Evolutionary conservation across 2,329 filamentous ascomycete species (phyloP).

Genomic region (Aspergillus hiratsukae): DNA sequence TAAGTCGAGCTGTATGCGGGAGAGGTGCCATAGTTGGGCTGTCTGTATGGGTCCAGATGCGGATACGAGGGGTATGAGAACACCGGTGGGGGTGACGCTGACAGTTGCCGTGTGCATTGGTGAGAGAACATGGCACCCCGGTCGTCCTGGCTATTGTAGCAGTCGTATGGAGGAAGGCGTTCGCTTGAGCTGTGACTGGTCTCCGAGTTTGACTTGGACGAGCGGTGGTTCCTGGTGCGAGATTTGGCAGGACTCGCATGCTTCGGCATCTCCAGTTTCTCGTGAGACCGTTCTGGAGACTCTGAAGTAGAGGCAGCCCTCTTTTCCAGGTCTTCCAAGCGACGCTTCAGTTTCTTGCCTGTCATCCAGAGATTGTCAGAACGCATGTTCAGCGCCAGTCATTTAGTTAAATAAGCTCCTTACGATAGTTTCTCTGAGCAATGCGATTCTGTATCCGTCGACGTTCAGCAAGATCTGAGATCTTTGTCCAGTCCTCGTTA

Average conservation of each 20-base stretch:
- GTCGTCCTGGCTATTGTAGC: constrained; percentile 41
- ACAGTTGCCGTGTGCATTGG: constrained; percentile 56
- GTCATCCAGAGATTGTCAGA: not conserved
- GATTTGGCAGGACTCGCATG: constrained; percentile 18
- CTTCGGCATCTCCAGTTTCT: constrained; percentile 44
- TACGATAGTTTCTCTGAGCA: constrained; percentile 95
- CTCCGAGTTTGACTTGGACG: constrained; percentile 25
- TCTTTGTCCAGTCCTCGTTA: constrained; percentile 99
- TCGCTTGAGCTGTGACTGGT: constrained; percentile 21
- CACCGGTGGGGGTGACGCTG: constrained; percentile 53
- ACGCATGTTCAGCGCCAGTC: not conserved
- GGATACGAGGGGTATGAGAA: constrained; percentile 52
- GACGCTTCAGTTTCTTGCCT: constrained; percentile 66
- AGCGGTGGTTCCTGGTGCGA: constrained; percentile 21
- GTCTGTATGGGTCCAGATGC: constrained; percentile 41
- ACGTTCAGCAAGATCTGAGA: constrained; percentile 91
- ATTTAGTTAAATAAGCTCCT: constrained; percentile 31
- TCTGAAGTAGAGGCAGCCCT: constrained; percentile 58
- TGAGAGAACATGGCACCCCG: constrained; percentile 51
- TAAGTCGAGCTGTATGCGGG: constrained; percentile 34
- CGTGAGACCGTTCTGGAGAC: constrained; percentile 56
- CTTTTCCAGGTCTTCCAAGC: constrained; percentile 60
- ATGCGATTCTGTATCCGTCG: constrained; percentile 95
- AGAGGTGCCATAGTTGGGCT: constrained; percentile 30
- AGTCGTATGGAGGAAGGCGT: constrained; percentile 32